Conservation (phyloP, 805 yeast species). For the Candida namnaoensis region DNA sequence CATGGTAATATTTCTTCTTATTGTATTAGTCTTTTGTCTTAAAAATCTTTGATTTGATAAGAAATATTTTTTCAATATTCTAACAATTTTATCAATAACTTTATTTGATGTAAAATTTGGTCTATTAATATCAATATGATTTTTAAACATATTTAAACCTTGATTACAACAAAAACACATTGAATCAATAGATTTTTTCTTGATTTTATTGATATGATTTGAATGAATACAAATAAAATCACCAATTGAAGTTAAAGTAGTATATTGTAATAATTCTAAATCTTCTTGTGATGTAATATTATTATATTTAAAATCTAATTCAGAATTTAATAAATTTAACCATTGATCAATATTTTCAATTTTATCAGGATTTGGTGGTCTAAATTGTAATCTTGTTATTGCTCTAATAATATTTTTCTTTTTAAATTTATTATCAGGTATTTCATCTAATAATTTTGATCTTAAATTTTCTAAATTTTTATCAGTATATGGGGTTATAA, state of each 20-base stretch:
- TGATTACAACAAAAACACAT: conserved; percentile 9
- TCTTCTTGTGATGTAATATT: not conserved
- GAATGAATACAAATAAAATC: conserved; percentile 26
- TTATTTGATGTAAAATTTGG: conserved; percentile 11
- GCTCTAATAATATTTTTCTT: not conserved
- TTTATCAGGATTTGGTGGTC: not conserved
- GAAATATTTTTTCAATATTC: conserved; percentile 18
- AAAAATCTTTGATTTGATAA: conserved; percentile 6
- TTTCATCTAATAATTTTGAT: conserved; percentile 2
- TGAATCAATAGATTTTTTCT: too few relatives aligned
- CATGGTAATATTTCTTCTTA: too few relatives aligned
- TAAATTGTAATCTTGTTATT: not conserved
- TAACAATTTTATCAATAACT: conserved; percentile 16
- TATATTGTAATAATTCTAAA: not conserved
- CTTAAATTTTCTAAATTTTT: conserved; percentile 9
- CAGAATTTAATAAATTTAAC: conserved; percentile 3
- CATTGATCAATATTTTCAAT: conserved; percentile 1
- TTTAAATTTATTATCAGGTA: not conserved
- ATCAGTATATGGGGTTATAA: conserved; percentile 7
- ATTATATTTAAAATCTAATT: not conserved
- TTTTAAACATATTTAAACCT: not conserved
- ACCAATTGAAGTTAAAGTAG: conserved; percentile 28
- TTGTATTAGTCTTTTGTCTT: too few relatives aligned
- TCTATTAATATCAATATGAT: conserved; percentile 20
- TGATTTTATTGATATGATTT: conserved; percentile 18